These are phyloP conservation scores for Isabelozyma rhagii DNA, from an alignment of 805 yeast species.

Conservation along the genomic window DNA sequence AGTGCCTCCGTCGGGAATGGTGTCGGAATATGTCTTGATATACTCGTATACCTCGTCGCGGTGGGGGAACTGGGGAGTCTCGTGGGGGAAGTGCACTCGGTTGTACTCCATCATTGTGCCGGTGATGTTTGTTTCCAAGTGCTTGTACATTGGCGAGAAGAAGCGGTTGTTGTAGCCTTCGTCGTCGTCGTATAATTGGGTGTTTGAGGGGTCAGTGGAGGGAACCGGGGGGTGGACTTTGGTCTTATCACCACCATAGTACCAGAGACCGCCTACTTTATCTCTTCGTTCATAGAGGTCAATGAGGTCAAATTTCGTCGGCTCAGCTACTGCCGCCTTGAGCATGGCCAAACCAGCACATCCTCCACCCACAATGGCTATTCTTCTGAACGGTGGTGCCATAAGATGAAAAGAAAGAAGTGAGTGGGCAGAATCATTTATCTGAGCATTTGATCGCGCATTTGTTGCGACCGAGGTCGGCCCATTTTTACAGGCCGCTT, in stretches of 20 bases:
- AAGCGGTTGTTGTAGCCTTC: slow-evolving; percentile 10
- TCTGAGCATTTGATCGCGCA: too few relatives aligned
- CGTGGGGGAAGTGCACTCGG: slow-evolving; percentile 12
- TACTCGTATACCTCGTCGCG: slow-evolving; percentile 63
- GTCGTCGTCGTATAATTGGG: slow-evolving; percentile 11
- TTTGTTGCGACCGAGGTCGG: too few relatives aligned
- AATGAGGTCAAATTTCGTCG: slow-evolving; percentile 37
- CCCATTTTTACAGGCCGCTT: too few relatives aligned
- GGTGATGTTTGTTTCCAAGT: slow-evolving; percentile 69
- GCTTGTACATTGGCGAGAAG: slow-evolving; percentile 56
- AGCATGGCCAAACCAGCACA: slow-evolving; percentile 70
- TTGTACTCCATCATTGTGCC: slow-evolving; percentile 59
- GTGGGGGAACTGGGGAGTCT: slow-evolving; percentile 51
- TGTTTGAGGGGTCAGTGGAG: slow-evolving; percentile 15
- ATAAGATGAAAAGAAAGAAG: background rate
- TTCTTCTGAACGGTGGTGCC: slow-evolving; percentile 14
- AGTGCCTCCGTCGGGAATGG: slow-evolving; percentile 9
- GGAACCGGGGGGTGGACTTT: slow-evolving; percentile 14
- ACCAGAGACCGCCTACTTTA: slow-evolving; percentile 81
- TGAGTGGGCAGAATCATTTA: background rate
- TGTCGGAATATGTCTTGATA: slow-evolving; percentile 49
- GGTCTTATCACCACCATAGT: slow-evolving; percentile 37
- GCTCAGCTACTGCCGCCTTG: slow-evolving; percentile 57
- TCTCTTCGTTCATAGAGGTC: slow-evolving; percentile 59
- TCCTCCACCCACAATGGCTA: slow-evolving; percentile 78